Base-by-base conservation (phyloP, 2,329 filamentous ascomycete species). In the Dendryphion nanum region DNA sequence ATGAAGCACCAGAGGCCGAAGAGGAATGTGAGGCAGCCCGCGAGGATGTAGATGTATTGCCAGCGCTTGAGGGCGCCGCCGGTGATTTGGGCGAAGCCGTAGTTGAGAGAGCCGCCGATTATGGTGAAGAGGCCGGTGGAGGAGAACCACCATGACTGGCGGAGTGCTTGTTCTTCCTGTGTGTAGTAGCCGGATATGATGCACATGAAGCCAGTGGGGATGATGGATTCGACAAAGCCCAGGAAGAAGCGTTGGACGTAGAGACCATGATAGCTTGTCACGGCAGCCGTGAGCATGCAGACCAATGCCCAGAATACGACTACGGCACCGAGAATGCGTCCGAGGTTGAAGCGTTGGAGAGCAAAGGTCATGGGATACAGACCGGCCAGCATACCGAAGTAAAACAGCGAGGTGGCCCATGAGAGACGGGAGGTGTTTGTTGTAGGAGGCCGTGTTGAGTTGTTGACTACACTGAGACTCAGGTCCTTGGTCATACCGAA, bases 381-480 rank as follows among this genome's bases (percentile, higher is more conserved):
- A 0, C 85, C 85, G 0, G 77, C 80, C 2, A 90, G 73, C 83
- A 86, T 86, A 24, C 85, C 85, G 49, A 89, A 88, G 68, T 89
- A 89, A 69, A 89, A 89, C 53, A 88, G 72, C 0, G 83, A 88
- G 0, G 84, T 89, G 2, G 85, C 85, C 85, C 85, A 89, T 48
- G 77, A 82, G 18, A 89, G 75, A 8, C 85, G 76, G 0, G 77
- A 74, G 0, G 86, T 89, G 55, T 85, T 77, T 13, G 76, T 77
- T 0, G 75, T 76, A 1, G 60, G 73, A 0, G 82, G 81, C 1
- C 61, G 69, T 2, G 67, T 73, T 1, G 68, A 62, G n/a, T 70
- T 56, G 45, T 77, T 64, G 6, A 76, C 65, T 4, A 85, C 66
- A 19, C 73, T 73, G 29, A 89, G 75, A 2, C 69, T 46, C 3